Evolutionary conservation across 169 alveolate species (phyloP).

Genomic region (Hepatocystis sp.): DNA sequence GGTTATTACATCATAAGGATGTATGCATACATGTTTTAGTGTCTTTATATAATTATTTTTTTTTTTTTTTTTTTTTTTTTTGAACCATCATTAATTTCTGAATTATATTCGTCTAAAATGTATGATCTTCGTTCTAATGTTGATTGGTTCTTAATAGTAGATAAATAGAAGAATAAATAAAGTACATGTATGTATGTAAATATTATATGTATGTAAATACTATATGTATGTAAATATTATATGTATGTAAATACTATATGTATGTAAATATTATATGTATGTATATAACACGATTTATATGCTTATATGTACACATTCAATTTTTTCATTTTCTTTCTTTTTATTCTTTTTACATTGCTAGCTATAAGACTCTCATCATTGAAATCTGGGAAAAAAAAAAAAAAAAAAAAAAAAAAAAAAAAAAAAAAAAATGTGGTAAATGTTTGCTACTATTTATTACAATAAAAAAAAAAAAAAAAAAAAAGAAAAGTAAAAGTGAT

Average conservation of each 20-base stretch:
- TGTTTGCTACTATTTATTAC: too few species aligned
- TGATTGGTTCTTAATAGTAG: slow-evolving; percentile 24
- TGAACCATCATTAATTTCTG: slow-evolving; percentile 53
- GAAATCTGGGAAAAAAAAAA: slow-evolving; percentile 15
- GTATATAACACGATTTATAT: neutral
- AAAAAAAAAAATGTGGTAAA: neutral
- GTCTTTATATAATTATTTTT: neutral
- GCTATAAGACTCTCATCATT: slow-evolving; percentile 29
- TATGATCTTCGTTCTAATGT: slow-evolving; percentile 44
- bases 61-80: neutral
- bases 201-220: too few species aligned
- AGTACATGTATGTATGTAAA: neutral
- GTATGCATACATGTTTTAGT: neutral
- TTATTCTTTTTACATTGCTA: slow-evolving; percentile 16
- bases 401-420: neutral
- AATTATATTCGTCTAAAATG: slow-evolving; percentile 30
- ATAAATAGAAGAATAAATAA: neutral
- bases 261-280: too few species aligned
- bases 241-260: too few species aligned
- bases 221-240: too few species aligned
- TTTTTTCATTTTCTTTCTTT: neutral
- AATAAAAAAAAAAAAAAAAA: too few species aligned
- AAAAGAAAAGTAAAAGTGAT: too few species aligned
- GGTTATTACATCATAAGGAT: neutral
- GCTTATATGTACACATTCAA: neutral